A percentile compares a stretch with the other conserved stretches of the same genome.
Evolutionary conservation across 202 grass and related monocot species (phyloP).

Genomic region (Bolboschoenoplectus hybrid): DNA sequence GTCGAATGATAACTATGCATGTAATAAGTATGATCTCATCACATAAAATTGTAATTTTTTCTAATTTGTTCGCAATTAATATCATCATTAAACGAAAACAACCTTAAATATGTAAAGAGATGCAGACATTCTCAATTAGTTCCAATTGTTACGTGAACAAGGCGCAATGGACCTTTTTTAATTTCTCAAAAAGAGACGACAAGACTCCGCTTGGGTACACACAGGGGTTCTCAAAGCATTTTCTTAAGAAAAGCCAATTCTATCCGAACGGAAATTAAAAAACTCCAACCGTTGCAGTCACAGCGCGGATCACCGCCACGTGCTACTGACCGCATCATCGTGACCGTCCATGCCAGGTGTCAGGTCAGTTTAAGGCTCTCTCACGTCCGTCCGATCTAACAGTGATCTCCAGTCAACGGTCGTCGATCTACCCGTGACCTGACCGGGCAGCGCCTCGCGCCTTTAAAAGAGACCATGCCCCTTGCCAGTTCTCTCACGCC

Average conservation of each 20-base stretch:
- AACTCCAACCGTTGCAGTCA: conserved; percentile 38
- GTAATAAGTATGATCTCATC: no score
- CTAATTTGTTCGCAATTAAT: no score
- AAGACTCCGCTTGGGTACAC: conserved; percentile 3
- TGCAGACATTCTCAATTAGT: not conserved
- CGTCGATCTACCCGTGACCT: not conserved
- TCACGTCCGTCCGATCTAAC: not conserved
- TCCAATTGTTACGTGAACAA: not conserved
- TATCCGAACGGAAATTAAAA: conserved; percentile 26
- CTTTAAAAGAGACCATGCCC: conserved; percentile 54
- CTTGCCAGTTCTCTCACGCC: conserved; percentile 38
- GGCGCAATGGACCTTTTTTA: not conserved
- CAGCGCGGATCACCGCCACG: conserved; percentile 40
- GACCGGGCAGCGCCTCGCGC: conserved; percentile 46
- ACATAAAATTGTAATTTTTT: no score
- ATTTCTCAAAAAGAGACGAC: not conserved
- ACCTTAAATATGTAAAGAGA: not conserved
- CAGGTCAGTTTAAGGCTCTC: not conserved
- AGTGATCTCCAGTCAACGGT: not conserved
- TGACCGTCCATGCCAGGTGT: conserved; percentile 45
- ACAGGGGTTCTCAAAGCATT: not conserved
- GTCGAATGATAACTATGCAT: no score
- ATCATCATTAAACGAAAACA: not conserved
- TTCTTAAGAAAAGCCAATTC: not conserved
- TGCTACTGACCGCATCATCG: conserved; percentile 19